Base-by-base conservation (phyloP, 2,329 filamentous ascomycete genomes). In the Botrytis pseudocinerea region DNA sequence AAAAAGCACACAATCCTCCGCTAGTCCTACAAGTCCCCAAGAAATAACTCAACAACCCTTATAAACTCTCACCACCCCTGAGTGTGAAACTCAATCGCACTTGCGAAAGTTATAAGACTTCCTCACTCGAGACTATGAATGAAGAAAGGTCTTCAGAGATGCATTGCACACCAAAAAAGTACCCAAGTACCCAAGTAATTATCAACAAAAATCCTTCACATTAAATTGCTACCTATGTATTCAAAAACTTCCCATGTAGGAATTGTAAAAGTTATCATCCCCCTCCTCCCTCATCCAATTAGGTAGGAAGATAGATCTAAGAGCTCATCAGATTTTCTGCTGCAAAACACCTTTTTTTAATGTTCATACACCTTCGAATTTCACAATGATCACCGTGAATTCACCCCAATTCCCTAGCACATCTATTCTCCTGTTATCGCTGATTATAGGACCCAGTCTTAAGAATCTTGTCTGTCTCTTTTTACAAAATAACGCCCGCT, bases 401-500 rank as follows among this genome's bases (percentile, higher is more conserved):
- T 68, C 25, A 57, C 69, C 48, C 57, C 63, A 54, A 54, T 38
- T 51, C n/a, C 63, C 54, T 38, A 54, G 63, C 18, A 69, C 63
- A 72, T 75, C 74, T 78, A 75, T 75, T 70, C 74, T 71, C 68
- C 71, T 73, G 66, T 63, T 73, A 75, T 76, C 74, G 65, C 61
- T 69, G 68, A 73, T 71, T 66, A 75, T 65, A 74, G 69, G 38
- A 72, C 71, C 25, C 20, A 16, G 57, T 73, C 71, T 70, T 54
- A 48, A 70, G 46, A 48, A 73, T 73, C 65, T 71, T 74, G 68
- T 77, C 75, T 79, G 77, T 72, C 69, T 78, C 76, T 78, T 77
- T 79, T 76, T 78, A 78, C 76, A 76, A 76, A 60, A 69, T 74
- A 64, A 75, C 78, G 76, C 78, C 77, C 75, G 76, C 78, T 79